phyloP scores from a whole-genome alignment of 2,329 filamentous ascomycete genomes.

The Calonectria honghensis region DNA sequence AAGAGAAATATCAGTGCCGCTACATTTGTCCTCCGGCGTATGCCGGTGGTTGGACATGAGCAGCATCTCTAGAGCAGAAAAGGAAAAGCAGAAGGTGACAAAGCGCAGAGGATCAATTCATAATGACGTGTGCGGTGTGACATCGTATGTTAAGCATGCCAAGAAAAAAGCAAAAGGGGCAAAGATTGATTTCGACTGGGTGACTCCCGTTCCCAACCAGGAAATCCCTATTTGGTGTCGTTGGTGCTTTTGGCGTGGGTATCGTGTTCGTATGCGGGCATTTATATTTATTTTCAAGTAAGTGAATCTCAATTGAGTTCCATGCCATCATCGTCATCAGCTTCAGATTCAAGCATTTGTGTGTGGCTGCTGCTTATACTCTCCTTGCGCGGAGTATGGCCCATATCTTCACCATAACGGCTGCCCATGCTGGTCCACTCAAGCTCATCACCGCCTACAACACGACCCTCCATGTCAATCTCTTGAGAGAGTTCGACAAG shows the following conservation, averaged over 20 bases:
- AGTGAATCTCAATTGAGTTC: slow-evolving; percentile 67
- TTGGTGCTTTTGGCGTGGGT: slow-evolving; percentile 27
- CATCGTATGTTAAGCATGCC: slow-evolving; percentile 37
- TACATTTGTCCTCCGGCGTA: neutral
- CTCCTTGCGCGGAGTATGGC: slow-evolving; percentile 69
- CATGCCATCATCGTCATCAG: slow-evolving; percentile 78
- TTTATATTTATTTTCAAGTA: slow-evolving; percentile 5
- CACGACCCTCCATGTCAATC: slow-evolving; percentile 92
- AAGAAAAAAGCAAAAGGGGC: slow-evolving; percentile 2
- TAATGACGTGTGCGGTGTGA: slow-evolving; percentile 25
- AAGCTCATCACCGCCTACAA: slow-evolving; percentile 91
- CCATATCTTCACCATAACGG: slow-evolving; percentile 65
- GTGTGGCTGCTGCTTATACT: slow-evolving; percentile 77
- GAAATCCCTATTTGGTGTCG: neutral
- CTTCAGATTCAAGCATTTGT: slow-evolving; percentile 74
- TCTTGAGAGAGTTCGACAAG: slow-evolving; percentile 95
- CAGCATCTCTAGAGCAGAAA: neutral
- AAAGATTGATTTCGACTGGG: neutral
- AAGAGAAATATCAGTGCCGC: neutral
- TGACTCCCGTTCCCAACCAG: neutral
- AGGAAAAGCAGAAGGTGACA: slow-evolving; percentile 22
- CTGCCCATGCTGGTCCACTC: slow-evolving; percentile 71
- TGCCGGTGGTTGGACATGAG: neutral
- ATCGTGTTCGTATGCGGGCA: slow-evolving; percentile 22
- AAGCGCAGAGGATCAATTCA: slow-evolving; percentile 23